Conservation (phyloP, 1,284 basidiomycete species). For the Ustanciosporium gigantosporum region DNA sequence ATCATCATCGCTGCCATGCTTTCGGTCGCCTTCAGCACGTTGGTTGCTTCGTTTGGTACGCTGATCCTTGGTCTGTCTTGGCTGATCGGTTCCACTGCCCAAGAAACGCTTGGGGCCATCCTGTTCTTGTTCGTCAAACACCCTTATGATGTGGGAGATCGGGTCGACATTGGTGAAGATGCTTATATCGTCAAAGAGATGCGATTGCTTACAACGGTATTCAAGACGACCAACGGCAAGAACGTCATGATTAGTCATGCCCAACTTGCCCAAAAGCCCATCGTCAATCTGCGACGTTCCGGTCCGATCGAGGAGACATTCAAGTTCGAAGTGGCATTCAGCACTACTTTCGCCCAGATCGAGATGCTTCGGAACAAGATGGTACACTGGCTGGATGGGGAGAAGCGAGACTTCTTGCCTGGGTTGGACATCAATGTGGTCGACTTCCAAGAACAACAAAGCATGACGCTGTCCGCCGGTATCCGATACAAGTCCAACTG, state of each 20-base stretch:
- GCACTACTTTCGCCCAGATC: slow-evolving; percentile 80
- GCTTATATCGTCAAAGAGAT: slow-evolving; percentile 85
- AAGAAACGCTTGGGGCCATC: slow-evolving; percentile 75
- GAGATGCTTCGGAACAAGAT: slow-evolving; percentile 78
- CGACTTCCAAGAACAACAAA: slow-evolving; percentile 81
- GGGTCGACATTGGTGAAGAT: slow-evolving; percentile 62
- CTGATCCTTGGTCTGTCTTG: slow-evolving; percentile 82
- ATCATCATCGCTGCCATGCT: slow-evolving; percentile 67
- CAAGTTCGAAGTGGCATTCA: slow-evolving; percentile 78
- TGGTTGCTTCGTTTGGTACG: slow-evolving; percentile 79
- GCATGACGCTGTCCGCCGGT: slow-evolving; percentile 76
- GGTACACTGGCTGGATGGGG: slow-evolving; percentile 74
- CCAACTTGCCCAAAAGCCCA: slow-evolving; percentile 62
- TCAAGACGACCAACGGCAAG: slow-evolving; percentile 41
- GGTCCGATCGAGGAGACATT: slow-evolving; percentile 75
- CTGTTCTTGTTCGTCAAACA: slow-evolving; percentile 84
- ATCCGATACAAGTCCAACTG: slow-evolving; percentile 91
- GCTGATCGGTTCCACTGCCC: slow-evolving; percentile 75
- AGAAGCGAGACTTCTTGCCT: slow-evolving; percentile 60
- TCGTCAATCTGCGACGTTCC: slow-evolving; percentile 74
- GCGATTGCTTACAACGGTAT: slow-evolving; percentile 73
- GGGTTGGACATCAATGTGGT: slow-evolving; percentile 59
- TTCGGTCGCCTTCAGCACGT: slow-evolving; percentile 72
- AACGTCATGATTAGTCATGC: slow-evolving; percentile 33
- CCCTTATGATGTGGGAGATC: slow-evolving; percentile 85